Conservation (phyloP, 78 protist genomes). For the Dictyostelium brefeldianum region DNA sequence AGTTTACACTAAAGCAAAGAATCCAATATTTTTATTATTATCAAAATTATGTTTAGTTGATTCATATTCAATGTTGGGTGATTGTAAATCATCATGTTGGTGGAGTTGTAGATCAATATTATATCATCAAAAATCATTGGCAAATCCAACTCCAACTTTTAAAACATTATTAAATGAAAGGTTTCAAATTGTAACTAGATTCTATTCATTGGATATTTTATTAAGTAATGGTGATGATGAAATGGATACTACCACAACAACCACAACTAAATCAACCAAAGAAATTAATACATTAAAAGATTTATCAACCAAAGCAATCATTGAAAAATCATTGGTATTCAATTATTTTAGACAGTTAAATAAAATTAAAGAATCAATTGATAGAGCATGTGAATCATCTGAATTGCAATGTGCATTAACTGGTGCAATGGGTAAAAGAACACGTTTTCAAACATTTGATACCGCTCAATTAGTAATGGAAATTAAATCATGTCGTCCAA, state of each 20-base stretch:
- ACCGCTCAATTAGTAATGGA: constrained; percentile 82
- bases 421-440: constrained; percentile 90
- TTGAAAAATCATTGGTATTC: constrained; percentile 62
- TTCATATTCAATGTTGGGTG: constrained; percentile 26
- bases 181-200: constrained; percentile 62
- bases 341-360: constrained; percentile 20
- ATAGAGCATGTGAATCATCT: constrained; percentile 37
- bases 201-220: background rate
- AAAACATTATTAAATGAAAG: constrained; percentile 48
- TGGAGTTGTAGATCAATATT: constrained; percentile 54
- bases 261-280: background rate
- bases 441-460: constrained; percentile 85
- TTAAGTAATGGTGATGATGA: background rate
- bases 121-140: constrained; percentile 54
- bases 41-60: constrained; percentile 54
- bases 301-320: constrained; percentile 14
- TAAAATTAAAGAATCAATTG: constrained; percentile 33
- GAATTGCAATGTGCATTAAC: constrained; percentile 49
- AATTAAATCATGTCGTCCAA: constrained; percentile 24
- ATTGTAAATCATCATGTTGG: constrained; percentile 58
- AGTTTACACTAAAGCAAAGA: constrained; percentile 22
- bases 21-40: constrained; percentile 43
- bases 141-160: constrained; percentile 48
- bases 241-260: background rate
- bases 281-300: constrained; percentile 12